A percentile compares a stretch with the other conserved stretches of the same genome.
Evolutionary conservation across 192 early-diverging fungal species (phyloP).

Genomic region (Chytriomyces sp.): DNA sequence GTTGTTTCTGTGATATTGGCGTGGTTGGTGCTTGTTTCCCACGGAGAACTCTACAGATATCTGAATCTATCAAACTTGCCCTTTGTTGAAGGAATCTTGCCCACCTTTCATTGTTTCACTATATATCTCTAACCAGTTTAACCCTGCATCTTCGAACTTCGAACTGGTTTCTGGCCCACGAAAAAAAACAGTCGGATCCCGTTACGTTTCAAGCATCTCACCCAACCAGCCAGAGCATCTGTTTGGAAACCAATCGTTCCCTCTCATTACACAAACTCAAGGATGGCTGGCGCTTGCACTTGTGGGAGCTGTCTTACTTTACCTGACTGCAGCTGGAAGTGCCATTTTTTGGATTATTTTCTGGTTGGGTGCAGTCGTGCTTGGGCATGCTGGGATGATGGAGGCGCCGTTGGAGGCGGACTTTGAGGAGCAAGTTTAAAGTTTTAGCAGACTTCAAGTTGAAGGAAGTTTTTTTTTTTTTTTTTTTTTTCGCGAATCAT

Average conservation of each 20-base stretch:
- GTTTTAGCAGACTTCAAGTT: too few species aligned
- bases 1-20: not conserved
- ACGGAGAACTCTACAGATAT: not conserved
- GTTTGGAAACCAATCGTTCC: slow-evolving; percentile 5
- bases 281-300: slow-evolving; percentile 47
- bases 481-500: too few species aligned
- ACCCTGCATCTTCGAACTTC: not conserved
- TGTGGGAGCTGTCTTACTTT: slow-evolving; percentile 40
- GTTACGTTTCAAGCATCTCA: slow-evolving; percentile 20
- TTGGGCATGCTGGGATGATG: slow-evolving; percentile 51
- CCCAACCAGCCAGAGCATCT: slow-evolving; percentile 23
- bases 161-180: not conserved
- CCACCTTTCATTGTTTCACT: not conserved
- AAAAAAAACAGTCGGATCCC: slow-evolving; percentile 22
- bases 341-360: slow-evolving; percentile 50
- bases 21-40: not conserved
- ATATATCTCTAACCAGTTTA: not conserved
- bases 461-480: too few species aligned
- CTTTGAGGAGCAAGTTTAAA: slow-evolving; percentile 29
- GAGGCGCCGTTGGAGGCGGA: slow-evolving; percentile 52
- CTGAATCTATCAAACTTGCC: not conserved
- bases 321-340: slow-evolving; percentile 38
- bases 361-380: slow-evolving; percentile 37
- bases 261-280: slow-evolving; percentile 44
- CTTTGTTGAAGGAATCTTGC: not conserved